Percentiles rank a stretch among this genome's conserved stretches.
These are phyloP conservation scores for Claviceps humidiphila DNA, from an alignment of 2,329 filamentous ascomycete species.

Conservation along the genomic window DNA sequence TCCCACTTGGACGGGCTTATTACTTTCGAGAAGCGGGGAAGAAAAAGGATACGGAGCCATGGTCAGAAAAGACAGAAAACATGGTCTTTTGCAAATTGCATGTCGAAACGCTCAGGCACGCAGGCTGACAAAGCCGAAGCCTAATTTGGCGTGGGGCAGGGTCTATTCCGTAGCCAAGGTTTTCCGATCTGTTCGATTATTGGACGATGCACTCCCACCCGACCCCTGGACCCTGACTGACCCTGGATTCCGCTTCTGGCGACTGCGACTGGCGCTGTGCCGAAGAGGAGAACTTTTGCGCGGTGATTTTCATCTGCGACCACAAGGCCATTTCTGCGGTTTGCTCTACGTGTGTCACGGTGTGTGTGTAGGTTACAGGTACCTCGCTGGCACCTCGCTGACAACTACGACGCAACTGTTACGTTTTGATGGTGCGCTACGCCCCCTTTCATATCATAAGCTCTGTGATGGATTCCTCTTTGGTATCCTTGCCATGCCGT, in stretches of 20 bases:
- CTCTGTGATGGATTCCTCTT: not conserved
- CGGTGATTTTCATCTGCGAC: not conserved
- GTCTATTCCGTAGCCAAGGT: not conserved
- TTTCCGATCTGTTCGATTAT: constrained; percentile 24
- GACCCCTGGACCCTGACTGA: constrained; percentile 13
- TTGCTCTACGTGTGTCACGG: not conserved
- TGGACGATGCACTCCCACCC: constrained; percentile 12
- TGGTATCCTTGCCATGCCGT: not conserved
- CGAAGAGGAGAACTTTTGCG: not conserved
- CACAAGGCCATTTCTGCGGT: not conserved
- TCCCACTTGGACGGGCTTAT: not conserved
- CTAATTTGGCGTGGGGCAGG: not conserved
- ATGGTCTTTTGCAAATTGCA: not conserved
- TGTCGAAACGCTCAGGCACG: not conserved
- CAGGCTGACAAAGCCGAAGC: not conserved
- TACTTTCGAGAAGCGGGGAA: constrained; percentile 5
- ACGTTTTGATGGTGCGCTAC: not conserved
- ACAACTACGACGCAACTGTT: not conserved
- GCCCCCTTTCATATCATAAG: not conserved
- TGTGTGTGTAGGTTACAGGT: too few relatives aligned
- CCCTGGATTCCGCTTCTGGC: constrained; percentile 12
- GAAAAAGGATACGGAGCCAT: constrained; percentile 1
- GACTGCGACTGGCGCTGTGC: not conserved
- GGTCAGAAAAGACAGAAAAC: not conserved
- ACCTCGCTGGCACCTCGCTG: too few relatives aligned